These are phyloP conservation scores for Rhododendron griersonianum DNA, from an alignment of 148 eudicot genomes.

Conservation along the genomic window DNA sequence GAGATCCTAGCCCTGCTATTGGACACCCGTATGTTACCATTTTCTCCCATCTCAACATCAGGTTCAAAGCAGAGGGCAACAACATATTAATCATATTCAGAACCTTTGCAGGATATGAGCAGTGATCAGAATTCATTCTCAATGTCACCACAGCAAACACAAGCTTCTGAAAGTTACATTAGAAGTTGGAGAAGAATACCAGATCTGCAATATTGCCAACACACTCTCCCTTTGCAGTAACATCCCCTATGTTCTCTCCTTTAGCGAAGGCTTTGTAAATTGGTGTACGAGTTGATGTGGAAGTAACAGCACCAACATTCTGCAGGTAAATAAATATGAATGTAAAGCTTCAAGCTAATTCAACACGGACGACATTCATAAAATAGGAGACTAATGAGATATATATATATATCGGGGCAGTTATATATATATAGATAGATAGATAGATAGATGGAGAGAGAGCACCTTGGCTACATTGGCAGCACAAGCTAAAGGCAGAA, in stretches of 20 bases:
- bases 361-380: neutral
- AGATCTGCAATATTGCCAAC: conserved; percentile 94
- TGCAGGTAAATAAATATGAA: conserved; percentile 21
- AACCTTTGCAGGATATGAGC: neutral
- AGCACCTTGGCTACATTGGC: conserved; percentile 92
- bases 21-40: neutral
- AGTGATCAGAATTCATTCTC: neutral
- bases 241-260: conserved; percentile 99
- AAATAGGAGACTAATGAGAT: neutral
- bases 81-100: neutral
- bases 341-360: conserved; percentile 10
- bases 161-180: neutral
- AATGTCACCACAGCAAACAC: neutral
- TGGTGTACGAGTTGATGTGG: conserved; percentile 98
- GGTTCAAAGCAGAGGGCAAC: neutral
- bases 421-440: neutral
- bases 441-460: neutral
- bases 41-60: neutral
- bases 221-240: conserved; percentile 99
- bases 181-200: conserved; percentile 40
- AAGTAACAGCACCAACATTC: conserved; percentile 97
- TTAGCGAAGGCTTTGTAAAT: conserved; percentile 97
- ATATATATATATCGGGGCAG: no score
- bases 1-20: no score
- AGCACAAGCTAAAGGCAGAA: conserved; percentile 96